Evolutionary conservation across 2,329 filamentous ascomycete species (phyloP), one percentile per base, ranked within the genome.

Genomic region (Colletotrichum sp.): DNA sequence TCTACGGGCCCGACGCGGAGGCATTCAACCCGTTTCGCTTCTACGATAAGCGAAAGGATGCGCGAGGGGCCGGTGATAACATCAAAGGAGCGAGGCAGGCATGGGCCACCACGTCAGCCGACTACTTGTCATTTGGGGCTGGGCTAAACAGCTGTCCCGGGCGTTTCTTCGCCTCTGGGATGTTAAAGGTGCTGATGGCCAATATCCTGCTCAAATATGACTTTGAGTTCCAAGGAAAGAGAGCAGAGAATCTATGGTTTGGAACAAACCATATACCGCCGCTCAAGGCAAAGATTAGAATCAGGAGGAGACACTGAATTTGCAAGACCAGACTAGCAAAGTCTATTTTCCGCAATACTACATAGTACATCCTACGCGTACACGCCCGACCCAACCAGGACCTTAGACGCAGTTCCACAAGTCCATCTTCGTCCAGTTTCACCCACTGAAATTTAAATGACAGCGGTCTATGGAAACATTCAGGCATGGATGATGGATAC

Each of bases 121-220:
- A 86, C 5, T 82, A 79, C 60, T 66, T 85, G 12, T 79, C 77
- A 4, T 88, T 87, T 70, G 87, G 87, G 7, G 52, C 52, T 4
- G 67, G 67, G 16, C 55, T 60, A 1, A 60, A 69, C 24, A 62
- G 52, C 52, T 69, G 67, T 16, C 67, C 67, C 16, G 67, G 67
- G 2, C 67, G 67, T 24, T 69, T 69, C n/a, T 69, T 69, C 6
- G 67, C 67, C 13, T 69, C 67, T 15, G 55, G 52, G 1, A 62
- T 60, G 67, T 32, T 69, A 5, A 69, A 69, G 34, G 55, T 69
- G 32, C 24, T 69, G 55, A 60, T 69, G 67, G 67, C 67, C 57
- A 60, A 60, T 5, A 60, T 60, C 28, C 57, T 60, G 52, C 49
- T 36, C 8, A 36, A 57, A 24, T 68, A 68, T 26, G 66, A 68